Evolutionary conservation across 2,329 filamentous ascomycete genomes (phyloP).

Genomic region (Trichoderma citrinoviride): DNA sequence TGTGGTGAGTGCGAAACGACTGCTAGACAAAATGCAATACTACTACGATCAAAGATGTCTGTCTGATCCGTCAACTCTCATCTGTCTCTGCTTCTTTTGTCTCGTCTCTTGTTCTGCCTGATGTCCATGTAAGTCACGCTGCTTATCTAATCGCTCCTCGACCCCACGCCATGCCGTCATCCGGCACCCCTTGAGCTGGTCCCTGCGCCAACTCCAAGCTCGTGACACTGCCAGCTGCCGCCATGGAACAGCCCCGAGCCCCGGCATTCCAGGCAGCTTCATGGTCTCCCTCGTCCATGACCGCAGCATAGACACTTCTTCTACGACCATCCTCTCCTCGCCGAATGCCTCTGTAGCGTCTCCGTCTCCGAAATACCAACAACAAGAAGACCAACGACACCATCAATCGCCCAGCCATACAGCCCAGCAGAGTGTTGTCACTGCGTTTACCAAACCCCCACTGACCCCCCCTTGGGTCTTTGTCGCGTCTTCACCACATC

Average conservation of each 20-base stretch:
- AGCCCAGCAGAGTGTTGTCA: background rate
- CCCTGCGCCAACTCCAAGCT: constrained; percentile 22
- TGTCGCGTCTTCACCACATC: constrained; percentile 5
- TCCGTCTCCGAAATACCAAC: background rate
- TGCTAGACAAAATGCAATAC: background rate
- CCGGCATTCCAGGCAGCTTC: constrained; percentile 2
- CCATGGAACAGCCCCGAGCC: background rate
- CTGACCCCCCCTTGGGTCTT: constrained; percentile 14
- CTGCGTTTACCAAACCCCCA: constrained; percentile 8
- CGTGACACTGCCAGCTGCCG: constrained; percentile 20
- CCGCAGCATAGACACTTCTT: background rate
- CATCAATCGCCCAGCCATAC: background rate
- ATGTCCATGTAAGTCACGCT: background rate
- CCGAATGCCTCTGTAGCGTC: background rate
- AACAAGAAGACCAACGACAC: background rate
- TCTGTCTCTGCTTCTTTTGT: background rate
- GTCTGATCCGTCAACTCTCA: background rate
- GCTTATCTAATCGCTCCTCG: constrained; percentile 15
- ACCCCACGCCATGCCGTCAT: constrained; percentile 22
- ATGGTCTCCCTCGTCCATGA: background rate
- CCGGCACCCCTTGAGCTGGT: constrained; percentile 18
- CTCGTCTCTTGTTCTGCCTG: too few relatives aligned
- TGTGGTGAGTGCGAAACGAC: background rate
- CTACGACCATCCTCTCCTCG: background rate
- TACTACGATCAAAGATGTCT: background rate